Evolutionary conservation across 768 basidiomycete genomes (phyloP).

Genomic region (Kwoniella newhampshirensis): DNA sequence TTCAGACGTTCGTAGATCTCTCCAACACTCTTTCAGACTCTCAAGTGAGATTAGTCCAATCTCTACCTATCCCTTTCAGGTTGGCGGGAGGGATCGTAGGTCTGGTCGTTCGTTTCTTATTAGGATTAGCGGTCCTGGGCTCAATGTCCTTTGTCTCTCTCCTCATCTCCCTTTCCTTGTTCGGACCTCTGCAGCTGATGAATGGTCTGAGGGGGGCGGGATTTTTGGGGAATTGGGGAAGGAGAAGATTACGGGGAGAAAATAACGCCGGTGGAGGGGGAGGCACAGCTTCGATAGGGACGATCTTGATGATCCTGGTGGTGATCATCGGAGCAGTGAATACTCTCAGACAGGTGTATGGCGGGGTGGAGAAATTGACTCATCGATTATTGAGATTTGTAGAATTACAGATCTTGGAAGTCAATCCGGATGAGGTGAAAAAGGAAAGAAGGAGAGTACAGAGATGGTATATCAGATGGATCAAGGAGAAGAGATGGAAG

Average conservation of each 20-base stretch:
- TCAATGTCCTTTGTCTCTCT: slow-evolving; percentile 41
- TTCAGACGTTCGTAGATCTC: slow-evolving; percentile 36
- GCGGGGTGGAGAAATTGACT: slow-evolving; percentile 14
- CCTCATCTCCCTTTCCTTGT: slow-evolving; percentile 32
- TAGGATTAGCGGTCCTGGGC: slow-evolving; percentile 42
- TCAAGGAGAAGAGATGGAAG: slow-evolving; percentile 30
- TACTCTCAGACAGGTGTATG: slow-evolving; percentile 34
- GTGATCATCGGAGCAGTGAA: slow-evolving; percentile 43
- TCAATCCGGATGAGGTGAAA: slow-evolving; percentile 34
- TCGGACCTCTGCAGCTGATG: slow-evolving; percentile 38
- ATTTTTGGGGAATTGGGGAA: slow-evolving; percentile 26
- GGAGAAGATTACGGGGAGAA: slow-evolving; percentile 13
- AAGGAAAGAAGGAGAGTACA: slow-evolving; percentile 7
- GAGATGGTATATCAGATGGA: slow-evolving; percentile 28
- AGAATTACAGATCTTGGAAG: slow-evolving; percentile 46
- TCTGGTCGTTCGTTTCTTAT: slow-evolving; percentile 29
- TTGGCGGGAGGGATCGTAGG: slow-evolving; percentile 12
- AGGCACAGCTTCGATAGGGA: slow-evolving; percentile 10
- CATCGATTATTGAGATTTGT: slow-evolving; percentile 31
- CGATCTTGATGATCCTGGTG: slow-evolving; percentile 36
- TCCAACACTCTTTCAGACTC: slow-evolving; percentile 13
- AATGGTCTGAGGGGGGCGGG: slow-evolving; percentile 38
- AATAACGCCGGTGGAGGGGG: slow-evolving; percentile 4
- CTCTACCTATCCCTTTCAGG: neutral
- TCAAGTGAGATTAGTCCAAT: neutral